Base-by-base conservation (phyloP, 257 asterid species). In the Thymus quinquecostatus region DNA sequence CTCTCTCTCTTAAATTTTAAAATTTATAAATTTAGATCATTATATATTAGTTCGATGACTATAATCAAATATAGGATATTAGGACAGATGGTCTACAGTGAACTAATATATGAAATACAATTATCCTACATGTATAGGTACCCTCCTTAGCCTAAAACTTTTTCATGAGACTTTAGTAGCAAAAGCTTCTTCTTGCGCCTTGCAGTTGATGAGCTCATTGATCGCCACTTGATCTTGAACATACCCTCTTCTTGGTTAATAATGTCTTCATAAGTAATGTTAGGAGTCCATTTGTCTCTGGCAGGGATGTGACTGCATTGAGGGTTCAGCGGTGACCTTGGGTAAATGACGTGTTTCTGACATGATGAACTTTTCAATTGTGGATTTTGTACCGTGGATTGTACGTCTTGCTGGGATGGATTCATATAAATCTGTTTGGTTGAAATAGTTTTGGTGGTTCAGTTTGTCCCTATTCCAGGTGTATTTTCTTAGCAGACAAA, bases 281-380 rank as follows among this genome's bases (percentile, higher is more conserved):
- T 27, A 34, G 59, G 30, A 49, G 72, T 27, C 34, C 50, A 50
- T 33, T 66, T 28, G 65, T 43, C 4, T 56, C 45, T n/a, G 63
- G 45, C 11, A 40, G 58, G 66, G 28, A 55, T 56, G 30, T 43
- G 74, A 40, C 41, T 7, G 32, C 29, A 13, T 43, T 29, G 51
- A 56, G 45, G 65, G 62, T 56, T 41, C 30, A 28, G 47, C 13
- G 9, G 65, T 56, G 40, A 36, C 34, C 64, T 55, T 41, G 55
- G 65, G 38, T 47, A 43, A 55, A 10, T 54, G 50, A 68, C 5
- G 43, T 69, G 56, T 62, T 61, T 62, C 44, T 41, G 65, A 30
- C 13, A 56, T 50, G 32, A 28, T 40, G 56, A 56, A 56, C 30
- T 43, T 43, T 54, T 41, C 45, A 30, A 67, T 28, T 10, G 27